These are phyloP conservation scores for Heterobasidion annosum DNA, from an alignment of 1,284 basidiomycete genomes.

Conservation along the genomic window DNA sequence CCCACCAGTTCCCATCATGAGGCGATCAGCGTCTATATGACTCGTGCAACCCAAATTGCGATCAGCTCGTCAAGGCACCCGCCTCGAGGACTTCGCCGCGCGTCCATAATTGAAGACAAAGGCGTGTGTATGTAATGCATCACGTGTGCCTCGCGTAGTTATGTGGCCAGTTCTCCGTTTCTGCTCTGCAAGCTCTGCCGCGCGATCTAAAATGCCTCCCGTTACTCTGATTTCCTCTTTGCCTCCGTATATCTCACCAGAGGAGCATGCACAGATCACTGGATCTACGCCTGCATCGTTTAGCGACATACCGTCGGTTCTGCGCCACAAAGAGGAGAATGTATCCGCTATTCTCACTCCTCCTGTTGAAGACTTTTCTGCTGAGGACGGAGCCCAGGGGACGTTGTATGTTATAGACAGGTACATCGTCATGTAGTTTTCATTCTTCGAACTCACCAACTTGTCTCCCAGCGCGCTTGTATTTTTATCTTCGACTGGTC, in stretches of 20 bases:
- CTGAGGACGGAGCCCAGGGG: slow-evolving; percentile 44
- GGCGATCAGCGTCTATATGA: no score
- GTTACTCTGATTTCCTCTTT: slow-evolving; percentile 33
- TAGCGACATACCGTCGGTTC: slow-evolving; percentile 69
- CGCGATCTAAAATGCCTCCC: slow-evolving; percentile 7
- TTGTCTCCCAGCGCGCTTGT: slow-evolving; percentile 50
- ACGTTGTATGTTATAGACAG: slow-evolving; percentile 78
- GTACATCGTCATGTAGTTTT: slow-evolving; percentile 24
- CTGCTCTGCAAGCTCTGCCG: neutral
- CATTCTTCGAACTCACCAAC: neutral
- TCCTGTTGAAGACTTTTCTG: slow-evolving; percentile 40
- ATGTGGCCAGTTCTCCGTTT: no score
- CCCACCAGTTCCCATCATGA: no score
- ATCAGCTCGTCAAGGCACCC: no score
- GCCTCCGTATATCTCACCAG: slow-evolving; percentile 54
- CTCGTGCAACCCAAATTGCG: no score
- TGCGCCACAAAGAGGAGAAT: slow-evolving; percentile 63
- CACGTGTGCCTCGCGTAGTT: no score
- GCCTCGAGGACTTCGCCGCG: no score
- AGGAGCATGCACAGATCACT: slow-evolving; percentile 59
- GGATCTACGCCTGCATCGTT: slow-evolving; percentile 77
- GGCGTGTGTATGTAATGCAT: no score
- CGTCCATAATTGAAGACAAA: no score
- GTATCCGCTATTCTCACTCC: slow-evolving; percentile 66
- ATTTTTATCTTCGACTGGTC: slow-evolving; percentile 61